Conservation (phyloP, 768 basidiomycete genomes). For the Saitozyma sp. region DNA sequence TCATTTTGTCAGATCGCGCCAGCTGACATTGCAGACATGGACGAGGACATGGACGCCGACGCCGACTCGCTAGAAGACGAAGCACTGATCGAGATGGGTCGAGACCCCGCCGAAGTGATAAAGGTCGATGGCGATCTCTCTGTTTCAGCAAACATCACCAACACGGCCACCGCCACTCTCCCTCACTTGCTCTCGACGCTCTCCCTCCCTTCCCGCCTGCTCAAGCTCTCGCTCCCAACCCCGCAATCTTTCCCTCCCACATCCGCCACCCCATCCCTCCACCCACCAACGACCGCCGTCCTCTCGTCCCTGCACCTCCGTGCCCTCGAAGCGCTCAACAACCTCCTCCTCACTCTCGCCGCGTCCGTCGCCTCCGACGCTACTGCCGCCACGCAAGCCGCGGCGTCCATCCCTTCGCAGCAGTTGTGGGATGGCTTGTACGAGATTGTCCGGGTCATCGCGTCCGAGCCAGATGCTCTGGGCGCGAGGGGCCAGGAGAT, state of each 20-base stretch:
- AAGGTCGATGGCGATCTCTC: constrained; percentile 54
- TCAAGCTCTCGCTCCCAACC: constrained; percentile 72
- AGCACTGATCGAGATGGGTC: constrained; percentile 40
- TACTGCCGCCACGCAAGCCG: constrained; percentile 46
- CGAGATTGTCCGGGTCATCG: constrained; percentile 44
- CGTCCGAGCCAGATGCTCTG: constrained; percentile 37
- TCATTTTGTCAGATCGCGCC: neutral
- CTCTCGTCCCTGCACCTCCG: constrained; percentile 79
- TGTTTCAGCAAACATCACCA: constrained; percentile 49
- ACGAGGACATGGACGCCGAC: constrained; percentile 38
- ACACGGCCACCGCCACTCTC: constrained; percentile 40
- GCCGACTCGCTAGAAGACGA: constrained; percentile 34
- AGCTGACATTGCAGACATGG: constrained; percentile 30
- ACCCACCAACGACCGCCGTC: constrained; percentile 85
- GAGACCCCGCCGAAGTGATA: constrained; percentile 35
- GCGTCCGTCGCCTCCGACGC: constrained; percentile 51
- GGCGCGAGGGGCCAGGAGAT: constrained; percentile 59
- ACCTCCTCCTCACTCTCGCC: constrained; percentile 75
- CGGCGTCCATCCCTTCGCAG: constrained; percentile 61
- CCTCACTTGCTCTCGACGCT: constrained; percentile 62
- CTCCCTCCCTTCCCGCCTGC: constrained; percentile 62
- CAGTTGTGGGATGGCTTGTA: constrained; percentile 55
- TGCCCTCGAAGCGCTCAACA: constrained; percentile 86
- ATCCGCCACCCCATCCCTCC: constrained; percentile 65
- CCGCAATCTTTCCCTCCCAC: constrained; percentile 75